Evolutionary conservation across 768 basidiomycete species (phyloP).

Genomic region (Trametes coccinea): DNA sequence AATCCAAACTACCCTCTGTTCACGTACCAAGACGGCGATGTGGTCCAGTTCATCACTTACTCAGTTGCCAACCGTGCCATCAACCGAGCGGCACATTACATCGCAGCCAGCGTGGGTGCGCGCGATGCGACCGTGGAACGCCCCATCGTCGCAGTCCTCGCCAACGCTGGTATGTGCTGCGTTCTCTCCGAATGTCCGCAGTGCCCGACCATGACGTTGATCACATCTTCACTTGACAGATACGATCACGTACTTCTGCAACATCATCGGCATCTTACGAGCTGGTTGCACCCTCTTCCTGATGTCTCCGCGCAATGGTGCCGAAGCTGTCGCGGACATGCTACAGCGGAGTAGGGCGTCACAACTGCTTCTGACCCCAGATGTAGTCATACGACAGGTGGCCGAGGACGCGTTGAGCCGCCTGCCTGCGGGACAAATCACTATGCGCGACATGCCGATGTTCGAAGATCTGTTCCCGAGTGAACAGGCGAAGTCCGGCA

Average conservation of each 20-base stretch:
- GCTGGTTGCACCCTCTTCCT: slow-evolving; percentile 34
- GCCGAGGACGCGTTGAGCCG: not conserved
- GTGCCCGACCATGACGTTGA: not conserved
- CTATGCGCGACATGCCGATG: slow-evolving; percentile 2
- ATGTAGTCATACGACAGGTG: not conserved
- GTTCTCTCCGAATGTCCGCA: not conserved
- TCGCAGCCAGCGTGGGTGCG: not conserved
- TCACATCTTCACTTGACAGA: slow-evolving; percentile 22
- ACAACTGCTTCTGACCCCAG: slow-evolving; percentile 9
- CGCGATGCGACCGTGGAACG: not conserved
- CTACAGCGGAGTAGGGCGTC: slow-evolving; percentile 3
- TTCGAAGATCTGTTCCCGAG: slow-evolving; percentile 13
- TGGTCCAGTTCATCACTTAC: slow-evolving; percentile 18
- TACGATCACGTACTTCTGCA: slow-evolving; percentile 21
- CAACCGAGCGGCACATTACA: slow-evolving; percentile 28
- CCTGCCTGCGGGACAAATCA: not conserved
- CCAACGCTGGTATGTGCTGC: slow-evolving; percentile 11
- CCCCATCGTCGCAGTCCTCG: slow-evolving; percentile 29
- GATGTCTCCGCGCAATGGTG: slow-evolving; percentile 36
- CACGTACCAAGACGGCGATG: slow-evolving; percentile 22
- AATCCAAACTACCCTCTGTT: slow-evolving; percentile 36
- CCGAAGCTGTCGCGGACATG: slow-evolving; percentile 34
- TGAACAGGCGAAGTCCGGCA: not conserved
- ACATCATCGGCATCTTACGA: slow-evolving; percentile 20
- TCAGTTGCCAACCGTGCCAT: slow-evolving; percentile 31